phyloP scores from a whole-genome alignment of 148 eudicot genomes.

The Chenopodium quinoa region DNA sequence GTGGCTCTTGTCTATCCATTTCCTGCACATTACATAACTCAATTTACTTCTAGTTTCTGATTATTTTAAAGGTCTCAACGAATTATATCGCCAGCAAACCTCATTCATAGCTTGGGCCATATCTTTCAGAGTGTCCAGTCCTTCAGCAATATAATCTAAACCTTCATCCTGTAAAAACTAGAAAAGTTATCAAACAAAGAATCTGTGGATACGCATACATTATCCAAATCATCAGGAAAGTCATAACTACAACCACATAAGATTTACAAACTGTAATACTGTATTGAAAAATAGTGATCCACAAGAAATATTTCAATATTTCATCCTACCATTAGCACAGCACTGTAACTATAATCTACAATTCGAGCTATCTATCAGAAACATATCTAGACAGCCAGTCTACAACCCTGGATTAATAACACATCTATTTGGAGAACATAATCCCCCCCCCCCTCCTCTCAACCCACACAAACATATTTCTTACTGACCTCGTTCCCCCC shows the following conservation, averaged over 20 bases:
- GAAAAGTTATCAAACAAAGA: neutral
- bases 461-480: too few relatives aligned
- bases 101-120: slow-evolving; percentile 62
- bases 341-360: neutral
- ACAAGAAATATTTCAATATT: too few relatives aligned
- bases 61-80: neutral
- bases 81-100: slow-evolving; percentile 28
- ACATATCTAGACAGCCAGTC: neutral
- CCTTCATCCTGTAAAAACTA: slow-evolving; percentile 53
- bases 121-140: slow-evolving; percentile 58
- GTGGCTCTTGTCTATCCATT: slow-evolving; percentile 50
- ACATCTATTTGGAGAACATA: too few relatives aligned
- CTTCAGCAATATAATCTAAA: slow-evolving; percentile 57
- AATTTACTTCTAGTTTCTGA: neutral
- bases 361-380: neutral
- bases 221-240: neutral
- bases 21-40: slow-evolving; percentile 41
- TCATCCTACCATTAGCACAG: neutral
- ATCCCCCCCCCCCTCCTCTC: too few relatives aligned
- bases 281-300: neutral
- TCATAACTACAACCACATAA: neutral
- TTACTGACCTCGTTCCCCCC: too few relatives aligned
- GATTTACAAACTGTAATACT: too few relatives aligned
- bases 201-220: neutral
- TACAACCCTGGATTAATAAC: too few relatives aligned